Percentiles rank a stretch among this genome's conserved stretches.
phyloP scores from a whole-genome alignment of 176 grass and related monocot species.

The Carex cristatella region DNA sequence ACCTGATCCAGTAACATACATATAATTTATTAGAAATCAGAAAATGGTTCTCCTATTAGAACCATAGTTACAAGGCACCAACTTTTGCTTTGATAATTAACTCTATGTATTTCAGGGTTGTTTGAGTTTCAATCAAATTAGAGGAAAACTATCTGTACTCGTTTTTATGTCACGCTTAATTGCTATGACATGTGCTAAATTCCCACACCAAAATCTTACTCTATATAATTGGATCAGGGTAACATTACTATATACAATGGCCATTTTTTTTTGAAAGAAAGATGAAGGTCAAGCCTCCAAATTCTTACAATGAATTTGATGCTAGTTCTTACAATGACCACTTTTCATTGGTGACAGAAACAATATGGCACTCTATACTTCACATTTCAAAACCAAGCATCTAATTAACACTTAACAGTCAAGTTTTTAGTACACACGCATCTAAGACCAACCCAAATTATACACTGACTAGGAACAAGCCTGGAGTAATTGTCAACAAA shows the following conservation, averaged over 20 bases:
- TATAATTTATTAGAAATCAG: neutral
- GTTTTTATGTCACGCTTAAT: neutral
- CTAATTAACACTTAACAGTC: neutral
- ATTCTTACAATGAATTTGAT: too few species aligned
- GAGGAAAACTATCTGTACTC: neutral
- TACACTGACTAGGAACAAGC: neutral
- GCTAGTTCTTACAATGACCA: neutral
- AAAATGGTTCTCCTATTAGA: neutral
- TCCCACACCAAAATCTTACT: neutral
- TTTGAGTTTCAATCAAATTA: neutral
- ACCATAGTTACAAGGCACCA: neutral
- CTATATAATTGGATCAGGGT: neutral
- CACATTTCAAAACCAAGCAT: neutral
- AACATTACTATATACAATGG: neutral
- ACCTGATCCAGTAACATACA: constrained; percentile 7
- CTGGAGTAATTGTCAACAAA: neutral
- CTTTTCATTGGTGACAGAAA: neutral
- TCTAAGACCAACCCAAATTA: neutral
- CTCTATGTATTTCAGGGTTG: neutral
- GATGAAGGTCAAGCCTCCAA: too few species aligned
- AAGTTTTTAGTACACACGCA: neutral
- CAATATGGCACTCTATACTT: neutral
- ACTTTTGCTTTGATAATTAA: neutral
- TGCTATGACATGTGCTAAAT: neutral
- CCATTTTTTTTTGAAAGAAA: too few species aligned